A percentile compares a stretch with the other conserved stretches of the same genome.
Conservation (phyloP, 1,139 yeast species). For the Geotrichum fermentans region DNA sequence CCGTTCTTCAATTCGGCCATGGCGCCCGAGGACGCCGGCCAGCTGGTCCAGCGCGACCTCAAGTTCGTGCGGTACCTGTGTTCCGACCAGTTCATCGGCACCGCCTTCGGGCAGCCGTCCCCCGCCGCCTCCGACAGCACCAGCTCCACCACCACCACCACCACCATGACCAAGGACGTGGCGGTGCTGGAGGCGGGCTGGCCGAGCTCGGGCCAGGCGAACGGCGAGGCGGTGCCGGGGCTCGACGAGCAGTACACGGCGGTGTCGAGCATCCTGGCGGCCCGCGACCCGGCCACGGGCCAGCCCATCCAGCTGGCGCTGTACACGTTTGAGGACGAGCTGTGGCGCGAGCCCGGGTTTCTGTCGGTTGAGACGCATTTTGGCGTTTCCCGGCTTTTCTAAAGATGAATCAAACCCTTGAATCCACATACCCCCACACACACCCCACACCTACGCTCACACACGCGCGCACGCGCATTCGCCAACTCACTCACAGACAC, state of each 20-base stretch:
- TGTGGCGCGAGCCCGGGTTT: slow-evolving; percentile 31
- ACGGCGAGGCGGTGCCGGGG: slow-evolving; percentile 57
- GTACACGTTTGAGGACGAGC: slow-evolving; percentile 29
- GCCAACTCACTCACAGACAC: too few species aligned
- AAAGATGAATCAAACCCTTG: too few species aligned
- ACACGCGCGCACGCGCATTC: too few species aligned
- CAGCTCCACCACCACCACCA: background rate
- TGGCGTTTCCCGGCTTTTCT: slow-evolving; percentile 26
- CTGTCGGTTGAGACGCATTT: slow-evolving; percentile 28
- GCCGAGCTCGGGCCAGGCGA: slow-evolving; percentile 55
- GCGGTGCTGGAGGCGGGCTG: slow-evolving; percentile 66
- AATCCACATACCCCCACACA: too few species aligned
- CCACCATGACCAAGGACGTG: slow-evolving; percentile 28
- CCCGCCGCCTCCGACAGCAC: background rate
- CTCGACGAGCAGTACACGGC: slow-evolving; percentile 51
- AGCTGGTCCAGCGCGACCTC: slow-evolving; percentile 28
- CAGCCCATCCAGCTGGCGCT: slow-evolving; percentile 9
- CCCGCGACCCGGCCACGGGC: slow-evolving; percentile 23
- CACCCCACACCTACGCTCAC: too few species aligned
- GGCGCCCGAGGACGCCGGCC: slow-evolving; percentile 26
- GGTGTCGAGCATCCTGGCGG: slow-evolving; percentile 38
- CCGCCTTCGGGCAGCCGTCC: background rate
- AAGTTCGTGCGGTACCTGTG: slow-evolving; percentile 32
- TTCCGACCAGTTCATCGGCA: slow-evolving; percentile 28
- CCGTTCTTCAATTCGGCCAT: slow-evolving; percentile 30